Base-by-base conservation (phyloP, 192 early-diverging fungal genomes). In the Geranomyces variabilis region DNA sequence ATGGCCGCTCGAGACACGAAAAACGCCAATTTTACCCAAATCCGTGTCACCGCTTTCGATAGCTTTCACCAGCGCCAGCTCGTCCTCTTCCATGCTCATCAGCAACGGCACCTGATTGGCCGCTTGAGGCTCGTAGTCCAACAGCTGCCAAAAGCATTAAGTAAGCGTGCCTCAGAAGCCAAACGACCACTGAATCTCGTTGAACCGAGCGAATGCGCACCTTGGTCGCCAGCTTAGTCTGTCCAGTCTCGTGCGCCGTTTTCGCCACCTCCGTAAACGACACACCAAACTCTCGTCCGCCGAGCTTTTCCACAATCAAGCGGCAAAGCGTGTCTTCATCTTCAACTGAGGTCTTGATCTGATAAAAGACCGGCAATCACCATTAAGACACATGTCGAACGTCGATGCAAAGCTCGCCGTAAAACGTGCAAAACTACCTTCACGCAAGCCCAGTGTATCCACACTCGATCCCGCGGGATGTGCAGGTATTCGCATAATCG, bases 391-490 rank as follows among this genome's bases (percentile, higher is more conserved):
- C 66, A 68, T n/a, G 63, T 33, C 46, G 8, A 21, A 17, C 9
- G n/a, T 9, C 5, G 36, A 41, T 10, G 36, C 3, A 41, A 41
- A 3, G 4, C 43, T 7, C 4, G 41, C 21, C 33, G 30, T 76
- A 6, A 8, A 1, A 61, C 22, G 21, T 7, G 24, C 24, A 15
- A 53, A 53, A 41, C 15, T 75, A 92, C 90, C 83, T 98, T 97
- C 60, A 92, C 88, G 66, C 97, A 95, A 0, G 96, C 97, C 97
- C 97, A 99, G 72, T 96, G 93, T 51, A 97, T 91, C 21, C 95
- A 77, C 15, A 98, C 91, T 34, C 91, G 84, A 67, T 94, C 92
- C 0, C 85, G 81, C 17, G 88, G 84, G 56, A 95, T 83, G 21
- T 91, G 87, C 48, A 97, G 72, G 71, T 94, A 96, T 19, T 90